A percentile compares a stretch with the other conserved stretches of the same genome.
Evolutionary conservation across 2,329 filamentous ascomycete species (phyloP).

Genomic region (Xylariales sp.): DNA sequence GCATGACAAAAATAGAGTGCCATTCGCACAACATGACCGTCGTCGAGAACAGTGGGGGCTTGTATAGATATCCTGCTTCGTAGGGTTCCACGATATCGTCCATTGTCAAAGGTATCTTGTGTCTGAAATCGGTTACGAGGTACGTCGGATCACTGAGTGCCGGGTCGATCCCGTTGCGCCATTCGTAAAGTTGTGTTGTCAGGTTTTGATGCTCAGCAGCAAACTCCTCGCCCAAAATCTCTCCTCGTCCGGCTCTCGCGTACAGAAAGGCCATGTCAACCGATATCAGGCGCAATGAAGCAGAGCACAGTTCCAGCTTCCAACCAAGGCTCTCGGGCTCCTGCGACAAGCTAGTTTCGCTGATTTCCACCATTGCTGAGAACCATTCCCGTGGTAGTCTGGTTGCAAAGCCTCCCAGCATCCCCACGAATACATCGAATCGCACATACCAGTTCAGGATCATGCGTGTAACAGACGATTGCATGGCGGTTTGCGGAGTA

Average conservation of each 20-base stretch:
- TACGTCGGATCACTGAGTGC: conserved; percentile 57
- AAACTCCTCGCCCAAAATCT: conserved; percentile 64
- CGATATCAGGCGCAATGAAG: conserved; percentile 66
- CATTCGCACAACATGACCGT: conserved; percentile 76
- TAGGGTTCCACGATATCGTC: conserved; percentile 74
- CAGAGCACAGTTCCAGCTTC: conserved; percentile 63
- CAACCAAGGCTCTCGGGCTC: conserved; percentile 61
- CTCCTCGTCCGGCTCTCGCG: conserved; percentile 59
- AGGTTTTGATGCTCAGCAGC: conserved; percentile 54
- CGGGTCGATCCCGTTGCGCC: conserved; percentile 56
- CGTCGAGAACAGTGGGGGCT: conserved; percentile 65
- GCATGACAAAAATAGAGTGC: conserved; percentile 76
- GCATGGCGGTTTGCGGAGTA: conserved; percentile 68
- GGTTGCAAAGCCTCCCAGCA: conserved; percentile 76
- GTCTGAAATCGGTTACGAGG: conserved; percentile 60
- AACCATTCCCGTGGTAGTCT: conserved; percentile 79
- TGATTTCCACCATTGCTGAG: conserved; percentile 57
- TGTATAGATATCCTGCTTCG: conserved; percentile 63
- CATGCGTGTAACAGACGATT: conserved; percentile 65
- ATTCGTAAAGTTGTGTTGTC: conserved; percentile 38
- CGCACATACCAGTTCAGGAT: conserved; percentile 86
- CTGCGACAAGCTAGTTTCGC: conserved; percentile 50
- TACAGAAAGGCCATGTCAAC: conserved; percentile 79
- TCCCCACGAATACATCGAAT: conserved; percentile 79
- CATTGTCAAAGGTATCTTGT: conserved; percentile 44